Evolutionary conservation across 495 filamentous ascomycete species (phyloP), one percentile per base, ranked within the genome.

Genomic region (Astrothelium macrocarpum): DNA sequence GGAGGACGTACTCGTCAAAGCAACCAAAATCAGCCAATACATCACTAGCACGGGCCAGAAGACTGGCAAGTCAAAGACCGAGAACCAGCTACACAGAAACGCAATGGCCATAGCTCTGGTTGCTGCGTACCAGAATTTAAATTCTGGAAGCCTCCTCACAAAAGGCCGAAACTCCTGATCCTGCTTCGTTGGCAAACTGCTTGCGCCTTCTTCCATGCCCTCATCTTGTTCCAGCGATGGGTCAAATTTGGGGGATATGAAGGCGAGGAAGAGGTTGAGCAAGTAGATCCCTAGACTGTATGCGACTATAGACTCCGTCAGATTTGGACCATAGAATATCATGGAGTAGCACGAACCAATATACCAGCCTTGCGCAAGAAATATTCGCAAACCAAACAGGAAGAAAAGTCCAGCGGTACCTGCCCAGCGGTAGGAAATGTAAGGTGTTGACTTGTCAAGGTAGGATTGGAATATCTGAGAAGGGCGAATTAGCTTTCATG

Each of bases 201-300:
- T 74, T 45, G 68, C 62, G 66, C 94, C 94, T 71, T 96, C 93
- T 73, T 98, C 94, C 77, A 98, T 91, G 65, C 91, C 91, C 68
- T 93, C 91, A 75, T 98, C 94, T 69, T 90, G 85, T 65, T 95
- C 93, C 71, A 95, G 90, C 39, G 91, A 96, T 32, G 95, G 94
- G 79, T 98, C 94, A 82, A 98, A 97, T 81, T 98, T 98, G 65
- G 94, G 94, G 70, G 91, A 89, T 20, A 98, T 82, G 82, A 98
- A 98, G 66, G 95, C 95, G 74, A 98, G 90, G 85, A 98, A 98
- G 62, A 97, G 86, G 79, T 98, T 98, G 62, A 98, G 87, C 53
- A 98, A 90, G 81, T 97, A 98, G 81, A 98, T 98, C 65, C 94
- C 94, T 62, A 98, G 86, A 29, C 94, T 93, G 78, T 98, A 98